These are phyloP conservation scores for Fusarium acutatum DNA, from an alignment of 2,329 filamentous ascomycete species.

Conservation along the genomic window DNA sequence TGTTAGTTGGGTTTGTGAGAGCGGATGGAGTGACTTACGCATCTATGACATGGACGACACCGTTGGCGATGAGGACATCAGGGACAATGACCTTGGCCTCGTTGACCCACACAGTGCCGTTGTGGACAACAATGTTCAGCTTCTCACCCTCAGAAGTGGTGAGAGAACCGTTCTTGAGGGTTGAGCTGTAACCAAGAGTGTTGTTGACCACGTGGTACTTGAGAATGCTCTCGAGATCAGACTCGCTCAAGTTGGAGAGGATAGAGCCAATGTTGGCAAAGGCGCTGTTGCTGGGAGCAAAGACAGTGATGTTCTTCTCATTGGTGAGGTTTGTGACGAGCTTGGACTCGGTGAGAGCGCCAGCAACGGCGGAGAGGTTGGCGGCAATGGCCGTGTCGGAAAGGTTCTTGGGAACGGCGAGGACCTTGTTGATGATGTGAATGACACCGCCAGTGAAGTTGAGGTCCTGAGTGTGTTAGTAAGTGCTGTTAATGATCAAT, in stretches of 20 bases:
- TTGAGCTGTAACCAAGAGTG: slow-evolving; percentile 51
- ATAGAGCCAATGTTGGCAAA: slow-evolving; percentile 64
- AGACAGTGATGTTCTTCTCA: slow-evolving; percentile 60
- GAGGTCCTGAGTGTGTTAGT: slow-evolving; percentile 46
- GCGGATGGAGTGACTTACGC: slow-evolving; percentile 50
- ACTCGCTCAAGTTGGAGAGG: slow-evolving; percentile 52
- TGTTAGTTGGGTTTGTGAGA: slow-evolving; percentile 24
- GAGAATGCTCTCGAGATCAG: slow-evolving; percentile 60
- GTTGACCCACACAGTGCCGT: slow-evolving; percentile 48
- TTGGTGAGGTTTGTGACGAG: slow-evolving; percentile 36
- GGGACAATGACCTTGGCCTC: slow-evolving; percentile 56
- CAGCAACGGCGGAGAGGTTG: slow-evolving; percentile 34
- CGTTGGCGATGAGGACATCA: slow-evolving; percentile 62
- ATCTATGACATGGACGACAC: slow-evolving; percentile 67
- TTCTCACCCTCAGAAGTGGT: slow-evolving; percentile 42
- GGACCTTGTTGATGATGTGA: slow-evolving; percentile 59
- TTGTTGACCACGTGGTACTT: slow-evolving; percentile 69
- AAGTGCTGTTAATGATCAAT: no score
- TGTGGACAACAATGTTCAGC: slow-evolving; percentile 54
- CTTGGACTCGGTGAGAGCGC: slow-evolving; percentile 39
- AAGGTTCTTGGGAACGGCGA: slow-evolving; percentile 48
- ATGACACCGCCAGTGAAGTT: slow-evolving; percentile 56
- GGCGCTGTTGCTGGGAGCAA: slow-evolving; percentile 67
- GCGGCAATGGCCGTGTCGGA: slow-evolving; percentile 41
- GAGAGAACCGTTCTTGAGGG: slow-evolving; percentile 38